Evolutionary conservation across 2,329 filamentous ascomycete species (phyloP), one percentile per base, ranked within the genome.

Genomic region (Aspergillus latus): DNA sequence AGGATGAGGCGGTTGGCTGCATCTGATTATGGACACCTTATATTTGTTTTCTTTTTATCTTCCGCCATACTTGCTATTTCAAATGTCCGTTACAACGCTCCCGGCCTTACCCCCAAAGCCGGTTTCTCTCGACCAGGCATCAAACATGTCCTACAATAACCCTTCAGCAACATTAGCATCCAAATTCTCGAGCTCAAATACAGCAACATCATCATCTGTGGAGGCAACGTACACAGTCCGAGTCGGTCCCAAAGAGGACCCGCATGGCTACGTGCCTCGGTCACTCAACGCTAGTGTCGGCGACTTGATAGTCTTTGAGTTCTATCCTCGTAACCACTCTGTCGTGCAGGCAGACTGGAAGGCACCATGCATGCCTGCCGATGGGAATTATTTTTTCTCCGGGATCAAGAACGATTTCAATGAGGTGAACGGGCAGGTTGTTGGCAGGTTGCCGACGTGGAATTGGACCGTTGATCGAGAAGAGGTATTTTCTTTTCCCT

Each of bases 321-420:
- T 88, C 65, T 87, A 83, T 61, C 84, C 85, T 1, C 76, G 76
- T 21, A 85, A 82, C 50, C 86, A 89, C 65, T 86, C 84, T 2
- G 82, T 88, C n/a, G 82, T 83, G 7, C 78, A 83, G 49, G 81
- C 84, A 34, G 83, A 80, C 48, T 88, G 80, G 62, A 70, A 74
- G 2, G 74, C 76, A n/a, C 84, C 86, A 39, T 89, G 87, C 58
- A 80, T 87, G 43, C 86, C 86, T 0, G 86, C 70, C 2, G 49
- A 28, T 2, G 56, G 47, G 1, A 51, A 49, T 2, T 37, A 67
- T 15, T 74, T 74, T 48, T 68, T 64, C 36, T 74, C 72, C 1
- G 71, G 65, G 1, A 54, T 59, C 1, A 69, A 69, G 13, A 59
- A 84, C 56, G 81, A 84, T 50, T 76, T 73, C 49, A 60, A 81